Evolutionary conservation across 106 monocot species (phyloP).

Genomic region (Iris macrosiphon): DNA sequence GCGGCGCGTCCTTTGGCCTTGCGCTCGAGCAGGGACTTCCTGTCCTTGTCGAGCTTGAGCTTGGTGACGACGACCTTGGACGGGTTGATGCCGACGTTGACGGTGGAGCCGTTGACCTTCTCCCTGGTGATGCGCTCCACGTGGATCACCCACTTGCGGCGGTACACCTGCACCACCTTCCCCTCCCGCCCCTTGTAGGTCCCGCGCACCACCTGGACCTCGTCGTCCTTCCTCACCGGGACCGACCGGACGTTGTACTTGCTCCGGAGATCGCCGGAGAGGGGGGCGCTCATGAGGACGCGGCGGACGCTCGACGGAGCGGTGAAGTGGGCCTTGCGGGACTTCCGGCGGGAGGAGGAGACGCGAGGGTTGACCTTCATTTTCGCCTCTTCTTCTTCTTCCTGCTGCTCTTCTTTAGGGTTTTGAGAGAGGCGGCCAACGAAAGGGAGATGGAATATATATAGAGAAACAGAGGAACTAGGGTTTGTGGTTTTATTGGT

Average conservation of each 20-base stretch:
- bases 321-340: conserved; percentile 69
- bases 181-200: conserved; percentile 80
- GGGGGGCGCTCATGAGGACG: conserved; percentile 54
- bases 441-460: too few species aligned
- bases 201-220: conserved; percentile 73
- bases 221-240: conserved; percentile 73
- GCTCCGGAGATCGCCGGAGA: conserved; percentile 48
- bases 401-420: too few species aligned
- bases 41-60: conserved; percentile 80
- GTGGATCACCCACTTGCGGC: conserved; percentile 76
- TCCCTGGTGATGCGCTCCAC: conserved; percentile 70
- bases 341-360: conserved; percentile 54
- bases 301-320: conserved; percentile 81
- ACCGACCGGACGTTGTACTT: conserved; percentile 71
- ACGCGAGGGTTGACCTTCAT: conserved; percentile 73
- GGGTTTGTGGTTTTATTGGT: too few species aligned
- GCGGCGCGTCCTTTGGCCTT: conserved; percentile 66
- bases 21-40: conserved; percentile 59
- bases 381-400: background rate
- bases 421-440: too few species aligned
- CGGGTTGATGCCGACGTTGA: conserved; percentile 70
- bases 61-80: conserved; percentile 72
- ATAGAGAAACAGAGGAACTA: too few species aligned
- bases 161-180: conserved; percentile 81
- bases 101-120: conserved; percentile 76